Evolutionary conservation across 2,329 filamentous ascomycete species (phyloP).

Genomic region (Claviceps sp.): DNA sequence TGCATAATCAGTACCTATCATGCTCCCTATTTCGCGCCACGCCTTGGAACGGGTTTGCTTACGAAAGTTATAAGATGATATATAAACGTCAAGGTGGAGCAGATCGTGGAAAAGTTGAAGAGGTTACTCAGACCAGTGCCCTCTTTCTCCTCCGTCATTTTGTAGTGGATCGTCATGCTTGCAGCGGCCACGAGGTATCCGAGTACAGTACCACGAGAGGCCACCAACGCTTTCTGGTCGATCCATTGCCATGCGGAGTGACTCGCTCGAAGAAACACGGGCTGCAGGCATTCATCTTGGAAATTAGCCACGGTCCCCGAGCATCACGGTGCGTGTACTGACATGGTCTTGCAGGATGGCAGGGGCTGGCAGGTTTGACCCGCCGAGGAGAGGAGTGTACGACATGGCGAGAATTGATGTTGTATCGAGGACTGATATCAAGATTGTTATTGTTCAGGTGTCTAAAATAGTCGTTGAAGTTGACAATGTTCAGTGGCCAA

Average conservation of each 20-base stretch:
- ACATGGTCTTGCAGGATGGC: slow-evolving; percentile 24
- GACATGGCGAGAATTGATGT: slow-evolving; percentile 15
- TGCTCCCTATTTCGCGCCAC: not conserved
- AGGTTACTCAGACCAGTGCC: slow-evolving; percentile 27
- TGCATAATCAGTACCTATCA: slow-evolving; percentile 11
- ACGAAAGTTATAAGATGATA: slow-evolving; percentile 36
- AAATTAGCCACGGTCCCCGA: too few relatives aligned
- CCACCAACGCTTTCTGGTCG: slow-evolving; percentile 31
- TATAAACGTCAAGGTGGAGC: slow-evolving; percentile 26
- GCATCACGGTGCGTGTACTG: not conserved
- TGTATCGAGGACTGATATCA: not conserved
- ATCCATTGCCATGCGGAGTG: slow-evolving; percentile 38
- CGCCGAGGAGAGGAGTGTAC: slow-evolving; percentile 21
- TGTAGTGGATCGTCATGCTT: slow-evolving; percentile 31
- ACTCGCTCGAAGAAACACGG: slow-evolving; percentile 36
- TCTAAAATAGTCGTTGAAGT: not conserved
- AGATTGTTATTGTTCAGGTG: not conserved
- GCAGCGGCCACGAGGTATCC: slow-evolving; percentile 29
- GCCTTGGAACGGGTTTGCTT: slow-evolving; percentile 9
- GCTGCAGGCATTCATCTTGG: slow-evolving; percentile 18
- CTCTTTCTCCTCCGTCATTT: slow-evolving; percentile 26
- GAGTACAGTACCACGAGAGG: slow-evolving; percentile 28
- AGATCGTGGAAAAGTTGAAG: slow-evolving; percentile 36
- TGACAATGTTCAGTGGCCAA: not conserved
- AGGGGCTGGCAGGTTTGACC: slow-evolving; percentile 18